phyloP scores from a whole-genome alignment of 1,284 basidiomycete genomes.

The Anthracocystis setariae region DNA sequence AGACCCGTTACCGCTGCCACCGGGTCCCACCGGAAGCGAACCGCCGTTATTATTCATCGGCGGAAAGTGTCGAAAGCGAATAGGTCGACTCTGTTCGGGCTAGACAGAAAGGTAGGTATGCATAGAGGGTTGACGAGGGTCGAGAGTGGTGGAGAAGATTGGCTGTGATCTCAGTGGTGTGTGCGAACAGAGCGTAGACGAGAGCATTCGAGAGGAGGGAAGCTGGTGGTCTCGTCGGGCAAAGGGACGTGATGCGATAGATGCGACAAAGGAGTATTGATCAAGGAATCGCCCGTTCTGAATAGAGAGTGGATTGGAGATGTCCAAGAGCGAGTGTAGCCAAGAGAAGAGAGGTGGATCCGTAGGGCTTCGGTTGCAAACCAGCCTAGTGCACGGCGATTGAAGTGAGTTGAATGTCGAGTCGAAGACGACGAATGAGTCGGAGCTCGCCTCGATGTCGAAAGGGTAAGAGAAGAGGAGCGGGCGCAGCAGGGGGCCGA shows the following conservation, averaged over 20 bases:
- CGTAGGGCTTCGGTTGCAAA: background rate
- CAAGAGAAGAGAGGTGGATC: no score
- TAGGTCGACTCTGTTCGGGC: background rate
- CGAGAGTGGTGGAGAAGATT: background rate
- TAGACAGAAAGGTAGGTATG: no score
- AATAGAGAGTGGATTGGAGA: no score
- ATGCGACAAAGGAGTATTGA: no score
- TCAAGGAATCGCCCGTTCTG: no score
- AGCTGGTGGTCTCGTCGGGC: background rate
- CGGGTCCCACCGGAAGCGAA: conserved; percentile 10
- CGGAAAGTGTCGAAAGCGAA: background rate
- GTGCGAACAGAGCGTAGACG: background rate
- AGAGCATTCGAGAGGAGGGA: background rate
- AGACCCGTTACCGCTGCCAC: conserved; percentile 16
- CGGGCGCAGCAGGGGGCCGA: no score
- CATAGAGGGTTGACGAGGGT: background rate
- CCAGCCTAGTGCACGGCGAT: background rate
- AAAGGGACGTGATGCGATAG: no score
- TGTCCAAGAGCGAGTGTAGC: no score
- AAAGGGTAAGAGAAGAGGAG: conserved; percentile 7
- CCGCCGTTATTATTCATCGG: conserved; percentile 9
- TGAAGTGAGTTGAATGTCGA: background rate
- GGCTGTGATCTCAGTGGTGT: background rate
- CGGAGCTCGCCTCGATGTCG: conserved; percentile 1
- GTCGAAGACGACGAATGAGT: background rate